Conservation (phyloP, 345 rosid species). For the Ailanthus altissimus region DNA sequence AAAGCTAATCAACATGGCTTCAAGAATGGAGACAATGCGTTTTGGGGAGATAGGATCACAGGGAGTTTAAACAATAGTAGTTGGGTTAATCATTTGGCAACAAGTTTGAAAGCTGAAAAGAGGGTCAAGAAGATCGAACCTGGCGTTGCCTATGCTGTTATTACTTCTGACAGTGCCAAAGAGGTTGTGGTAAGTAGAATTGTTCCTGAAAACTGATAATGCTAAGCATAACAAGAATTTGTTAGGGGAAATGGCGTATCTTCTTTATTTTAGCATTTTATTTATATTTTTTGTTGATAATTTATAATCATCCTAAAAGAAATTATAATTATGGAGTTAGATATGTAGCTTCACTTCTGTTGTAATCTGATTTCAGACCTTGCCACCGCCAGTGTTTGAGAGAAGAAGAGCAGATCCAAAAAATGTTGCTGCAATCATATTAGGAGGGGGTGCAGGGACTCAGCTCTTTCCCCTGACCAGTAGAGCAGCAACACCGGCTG, state of each 20-base stretch:
- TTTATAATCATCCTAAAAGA: background rate
- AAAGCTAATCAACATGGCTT: conserved; percentile 33
- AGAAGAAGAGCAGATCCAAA: conserved; percentile 71
- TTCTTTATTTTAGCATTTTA: background rate
- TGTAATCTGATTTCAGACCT: conserved; percentile 40
- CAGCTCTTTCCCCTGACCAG: conserved; percentile 88
- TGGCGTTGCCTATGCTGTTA: conserved; percentile 58
- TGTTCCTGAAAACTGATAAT: background rate
- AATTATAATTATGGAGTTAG: background rate
- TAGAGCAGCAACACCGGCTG: conserved; percentile 95
- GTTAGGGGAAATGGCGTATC: background rate
- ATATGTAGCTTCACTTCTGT: conserved; percentile 5
- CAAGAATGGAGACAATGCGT: conserved; percentile 43
- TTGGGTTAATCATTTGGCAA: conserved; percentile 35
- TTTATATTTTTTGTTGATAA: background rate
- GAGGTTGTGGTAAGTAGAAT: conserved; percentile 57
- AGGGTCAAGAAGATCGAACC: conserved; percentile 42
- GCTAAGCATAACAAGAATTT: conserved; percentile 10
- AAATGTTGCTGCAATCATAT: conserved; percentile 82
- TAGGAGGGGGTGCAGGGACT: conserved; percentile 96
- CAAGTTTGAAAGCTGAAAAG: conserved; percentile 40
- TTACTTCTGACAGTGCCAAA: conserved; percentile 60
- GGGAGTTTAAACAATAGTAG: conserved; percentile 40
- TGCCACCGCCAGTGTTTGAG: conserved; percentile 47
- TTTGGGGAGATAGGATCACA: conserved; percentile 60